phyloP scores from a whole-genome alignment of 805 yeast genomes.

The Candida caryicola region DNA sequence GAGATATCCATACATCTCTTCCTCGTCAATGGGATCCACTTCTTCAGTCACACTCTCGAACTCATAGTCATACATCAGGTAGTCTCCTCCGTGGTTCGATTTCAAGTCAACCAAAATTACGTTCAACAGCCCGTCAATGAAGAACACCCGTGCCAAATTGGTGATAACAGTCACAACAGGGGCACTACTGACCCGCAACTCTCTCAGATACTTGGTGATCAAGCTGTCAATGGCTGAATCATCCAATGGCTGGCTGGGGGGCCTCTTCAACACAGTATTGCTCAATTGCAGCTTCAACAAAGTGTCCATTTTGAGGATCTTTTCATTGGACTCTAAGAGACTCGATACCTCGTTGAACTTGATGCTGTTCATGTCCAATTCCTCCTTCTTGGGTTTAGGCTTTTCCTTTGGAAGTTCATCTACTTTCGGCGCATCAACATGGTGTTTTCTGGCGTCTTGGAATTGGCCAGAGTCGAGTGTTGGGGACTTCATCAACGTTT shows the following conservation, averaged over 20 bases:
- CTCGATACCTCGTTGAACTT: constrained; percentile 34
- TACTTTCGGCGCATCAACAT: neutral
- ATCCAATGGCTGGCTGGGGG: constrained; percentile 19
- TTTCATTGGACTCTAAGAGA: constrained; percentile 32
- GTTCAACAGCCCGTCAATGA: constrained; percentile 33
- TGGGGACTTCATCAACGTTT: constrained; percentile 1
- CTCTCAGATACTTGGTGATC: constrained; percentile 21
- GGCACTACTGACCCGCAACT: constrained; percentile 18
- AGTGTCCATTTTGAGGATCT: constrained; percentile 39
- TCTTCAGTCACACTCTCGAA: constrained; percentile 40
- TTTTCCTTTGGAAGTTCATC: neutral
- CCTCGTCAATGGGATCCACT: constrained; percentile 16
- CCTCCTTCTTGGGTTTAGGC: neutral
- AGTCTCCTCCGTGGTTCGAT: constrained; percentile 41
- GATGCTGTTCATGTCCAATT: constrained; percentile 13
- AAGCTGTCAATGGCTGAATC: constrained; percentile 32
- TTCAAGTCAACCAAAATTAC: constrained; percentile 40
- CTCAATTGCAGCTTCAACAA: constrained; percentile 36
- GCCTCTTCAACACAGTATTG: constrained; percentile 20
- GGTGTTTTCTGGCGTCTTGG: neutral
- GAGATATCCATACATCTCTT: constrained; percentile 55
- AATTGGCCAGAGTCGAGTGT: constrained; percentile 1
- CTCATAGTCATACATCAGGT: constrained; percentile 79
- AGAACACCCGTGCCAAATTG: constrained; percentile 39
- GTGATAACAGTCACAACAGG: constrained; percentile 41